phyloP scores from a whole-genome alignment of 2,329 filamentous ascomycete species.

The Colletotrichum orbiculare region DNA sequence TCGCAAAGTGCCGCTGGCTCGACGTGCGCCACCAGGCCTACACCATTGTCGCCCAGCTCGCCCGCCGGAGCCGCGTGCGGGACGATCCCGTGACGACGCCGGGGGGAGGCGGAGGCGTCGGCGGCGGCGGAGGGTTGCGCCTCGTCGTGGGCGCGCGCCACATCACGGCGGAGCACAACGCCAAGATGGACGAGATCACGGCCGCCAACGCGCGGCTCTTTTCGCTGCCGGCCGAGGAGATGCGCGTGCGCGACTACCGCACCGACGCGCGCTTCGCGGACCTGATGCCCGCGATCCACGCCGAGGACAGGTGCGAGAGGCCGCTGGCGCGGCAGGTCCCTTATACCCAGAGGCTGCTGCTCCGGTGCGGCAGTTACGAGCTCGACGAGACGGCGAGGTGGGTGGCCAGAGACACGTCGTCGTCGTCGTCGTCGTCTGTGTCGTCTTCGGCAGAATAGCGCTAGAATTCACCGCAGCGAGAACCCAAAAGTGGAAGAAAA shows the following conservation, averaged over 20 bases:
- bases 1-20: constrained; percentile 34
- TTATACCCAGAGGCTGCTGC: constrained; percentile 24
- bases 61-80: background rate
- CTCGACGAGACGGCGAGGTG: constrained; percentile 26
- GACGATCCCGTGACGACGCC: constrained; percentile 2
- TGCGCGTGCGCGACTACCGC: constrained; percentile 29
- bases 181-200: constrained; percentile 20
- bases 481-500: no score
- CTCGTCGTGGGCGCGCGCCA: constrained; percentile 11
- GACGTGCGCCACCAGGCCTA: constrained; percentile 29
- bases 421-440: background rate
- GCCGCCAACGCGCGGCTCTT: constrained; percentile 17
- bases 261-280: constrained; percentile 19
- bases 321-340: background rate
- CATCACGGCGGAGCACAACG: constrained; percentile 30
- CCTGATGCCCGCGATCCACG: background rate
- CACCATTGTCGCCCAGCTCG: constrained; percentile 20
- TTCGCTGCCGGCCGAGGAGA: constrained; percentile 33
- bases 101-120: no score
- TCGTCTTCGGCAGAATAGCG: background rate
- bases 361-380: constrained; percentile 29
- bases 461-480: background rate
- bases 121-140: constrained; percentile 1
- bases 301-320: background rate
- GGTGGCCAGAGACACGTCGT: constrained; percentile 10